Percentiles rank a stretch among this genome's conserved stretches.
Evolutionary conservation across 2,329 filamentous ascomycete genomes (phyloP).

Genomic region (Escovopsis sp.): DNA sequence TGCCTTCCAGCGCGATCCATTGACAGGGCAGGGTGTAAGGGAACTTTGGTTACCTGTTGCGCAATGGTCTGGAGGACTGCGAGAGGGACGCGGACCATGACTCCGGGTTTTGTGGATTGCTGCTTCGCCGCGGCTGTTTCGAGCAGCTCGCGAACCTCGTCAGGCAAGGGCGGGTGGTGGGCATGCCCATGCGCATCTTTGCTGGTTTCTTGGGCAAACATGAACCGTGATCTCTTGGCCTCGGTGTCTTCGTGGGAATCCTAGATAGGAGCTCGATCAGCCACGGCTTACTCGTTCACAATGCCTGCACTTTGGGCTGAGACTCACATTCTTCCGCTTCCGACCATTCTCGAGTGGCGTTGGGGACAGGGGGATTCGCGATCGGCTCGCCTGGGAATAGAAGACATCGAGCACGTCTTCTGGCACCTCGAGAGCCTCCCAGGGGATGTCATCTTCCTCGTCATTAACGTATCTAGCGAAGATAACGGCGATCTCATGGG

Average conservation of each 20-base stretch:
- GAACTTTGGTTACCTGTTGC: conserved; percentile 19
- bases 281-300: too few species aligned
- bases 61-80: conserved; percentile 23
- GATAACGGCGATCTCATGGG: conserved; percentile 29
- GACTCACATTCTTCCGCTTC: conserved; percentile 36
- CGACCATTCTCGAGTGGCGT: conserved; percentile 14
- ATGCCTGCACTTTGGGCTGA: too few species aligned
- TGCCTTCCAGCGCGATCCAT: too few species aligned
- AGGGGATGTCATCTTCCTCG: conserved; percentile 22
- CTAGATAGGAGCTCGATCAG: conserved; percentile 4
- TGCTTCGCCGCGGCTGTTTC: conserved; percentile 8
- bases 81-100: conserved; percentile 15
- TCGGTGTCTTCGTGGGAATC: conserved; percentile 19
- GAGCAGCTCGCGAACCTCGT: conserved; percentile 17
- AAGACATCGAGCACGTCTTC: conserved; percentile 34
- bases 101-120: conserved; percentile 7
- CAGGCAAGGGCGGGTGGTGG: conserved; percentile 17
- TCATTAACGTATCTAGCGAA: conserved; percentile 32
- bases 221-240: conserved; percentile 14
- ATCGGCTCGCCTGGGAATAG: conserved; percentile 20
- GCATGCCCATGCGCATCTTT: conserved; percentile 2
- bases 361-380: conserved; percentile 13
- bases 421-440: conserved; percentile 32
- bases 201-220: conserved; percentile 9
- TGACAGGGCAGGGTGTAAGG: not conserved